Percentiles rank a stretch among this genome's conserved stretches.
Evolutionary conservation across 495 filamentous ascomycete genomes (phyloP).

Genomic region (Xylaria longipes): DNA sequence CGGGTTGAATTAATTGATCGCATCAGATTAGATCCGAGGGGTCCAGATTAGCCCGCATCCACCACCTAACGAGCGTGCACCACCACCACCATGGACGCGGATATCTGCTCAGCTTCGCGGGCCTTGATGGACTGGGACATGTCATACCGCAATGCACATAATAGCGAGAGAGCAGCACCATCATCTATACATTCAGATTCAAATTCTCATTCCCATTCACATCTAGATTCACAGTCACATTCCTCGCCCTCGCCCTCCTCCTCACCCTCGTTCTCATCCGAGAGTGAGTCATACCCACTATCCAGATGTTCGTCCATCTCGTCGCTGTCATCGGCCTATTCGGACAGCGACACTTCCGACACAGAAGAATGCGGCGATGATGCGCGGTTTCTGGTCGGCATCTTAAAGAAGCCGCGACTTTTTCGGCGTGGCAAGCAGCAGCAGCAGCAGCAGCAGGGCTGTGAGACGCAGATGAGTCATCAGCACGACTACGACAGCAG

Average conservation of each 20-base stretch:
- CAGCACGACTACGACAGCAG: neutral
- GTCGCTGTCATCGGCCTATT: slow-evolving; percentile 12
- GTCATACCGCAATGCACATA: neutral
- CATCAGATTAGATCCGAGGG: neutral
- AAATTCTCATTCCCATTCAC: neutral
- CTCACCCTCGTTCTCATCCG: slow-evolving; percentile 4
- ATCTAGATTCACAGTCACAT: too few relatives aligned
- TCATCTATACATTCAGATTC: neutral
- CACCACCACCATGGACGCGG: slow-evolving; percentile 2
- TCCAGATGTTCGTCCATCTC: slow-evolving; percentile 6
- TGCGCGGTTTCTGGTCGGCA: neutral
- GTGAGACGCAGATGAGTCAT: neutral
- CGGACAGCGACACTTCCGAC: slow-evolving; percentile 1
- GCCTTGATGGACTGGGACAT: slow-evolving; percentile 1
- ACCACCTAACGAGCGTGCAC: neutral
- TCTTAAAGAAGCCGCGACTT: slow-evolving; percentile 19
- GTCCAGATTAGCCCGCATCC: neutral
- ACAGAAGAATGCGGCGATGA: neutral
- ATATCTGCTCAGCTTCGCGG: neutral
- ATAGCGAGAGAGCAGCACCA: too few relatives aligned
- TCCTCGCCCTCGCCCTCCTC: neutral
- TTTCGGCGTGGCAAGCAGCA: neutral
- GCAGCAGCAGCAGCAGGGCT: neutral
- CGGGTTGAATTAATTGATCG: neutral
- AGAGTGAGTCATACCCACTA: slow-evolving; percentile 8